phyloP scores from a whole-genome alignment of 2,329 filamentous ascomycete species.

The Cladosporium sp. region DNA sequence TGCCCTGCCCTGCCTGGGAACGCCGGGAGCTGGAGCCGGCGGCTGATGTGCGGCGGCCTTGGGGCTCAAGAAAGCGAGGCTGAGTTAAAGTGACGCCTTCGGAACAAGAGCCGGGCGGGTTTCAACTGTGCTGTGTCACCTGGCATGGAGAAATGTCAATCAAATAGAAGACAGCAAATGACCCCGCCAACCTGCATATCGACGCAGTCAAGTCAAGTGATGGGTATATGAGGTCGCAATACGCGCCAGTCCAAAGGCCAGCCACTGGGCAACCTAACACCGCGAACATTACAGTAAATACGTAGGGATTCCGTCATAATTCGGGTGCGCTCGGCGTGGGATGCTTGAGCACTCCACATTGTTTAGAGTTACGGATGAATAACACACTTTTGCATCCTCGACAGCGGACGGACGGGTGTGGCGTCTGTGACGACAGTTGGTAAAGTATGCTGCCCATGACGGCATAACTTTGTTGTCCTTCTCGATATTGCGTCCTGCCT shows the following conservation, averaged over 20 bases:
- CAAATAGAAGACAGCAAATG: background rate
- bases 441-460: constrained; percentile 1
- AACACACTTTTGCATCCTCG: constrained; percentile 10
- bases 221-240: background rate
- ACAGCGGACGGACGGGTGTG: constrained; percentile 11
- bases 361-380: constrained; percentile 14
- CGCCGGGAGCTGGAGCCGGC: background rate
- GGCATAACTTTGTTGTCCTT: background rate
- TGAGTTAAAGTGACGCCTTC: constrained; percentile 9
- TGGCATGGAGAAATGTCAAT: background rate
- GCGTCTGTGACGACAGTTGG: constrained; percentile 15
- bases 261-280: background rate
- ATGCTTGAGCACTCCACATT: constrained; percentile 7
- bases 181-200: background rate
- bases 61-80: constrained; percentile 8
- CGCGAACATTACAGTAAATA: background rate
- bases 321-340: constrained; percentile 14
- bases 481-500: background rate
- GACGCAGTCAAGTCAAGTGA: background rate
- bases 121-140: background rate
- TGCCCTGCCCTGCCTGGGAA: too few relatives aligned
- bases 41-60: constrained; percentile 11
- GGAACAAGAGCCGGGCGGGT: constrained; percentile 1
- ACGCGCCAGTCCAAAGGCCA: background rate
- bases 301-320: background rate